Evolutionary conservation across 73 alveolate species (phyloP), one percentile per base, ranked within the genome.

Genomic region (Effrenium voratum): DNA sequence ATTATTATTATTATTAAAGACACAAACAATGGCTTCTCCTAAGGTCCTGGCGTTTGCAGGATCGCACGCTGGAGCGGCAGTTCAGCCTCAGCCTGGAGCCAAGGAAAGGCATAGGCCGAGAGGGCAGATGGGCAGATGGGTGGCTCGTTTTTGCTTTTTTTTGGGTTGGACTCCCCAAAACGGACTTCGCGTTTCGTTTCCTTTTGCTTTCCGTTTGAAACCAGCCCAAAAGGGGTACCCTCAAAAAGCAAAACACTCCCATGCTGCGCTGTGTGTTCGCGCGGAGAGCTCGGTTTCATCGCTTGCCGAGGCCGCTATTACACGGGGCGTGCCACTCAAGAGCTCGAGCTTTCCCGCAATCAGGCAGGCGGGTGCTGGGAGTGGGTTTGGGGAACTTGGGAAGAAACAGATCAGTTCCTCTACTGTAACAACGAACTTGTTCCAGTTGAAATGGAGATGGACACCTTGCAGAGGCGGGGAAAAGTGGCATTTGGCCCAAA

Each of bases 1-100:
- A 24, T 81, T 28, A 30, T 40, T 4, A 72, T 5, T 4, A 46
- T 28, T 52, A 19, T 19, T 12, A 12, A 19, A 52, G 19, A 19
- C 63, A 52, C 8, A 52, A 52, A 8, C 8, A 19, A 19, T 19
- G 19, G 63, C 8, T 52, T 52, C 5, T 13, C 12, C 72, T 22
- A 26, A 86, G 94, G 94, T 86, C 94, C 79, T 86, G 94, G 94
- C 94, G 94, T 3, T 44, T 86, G 66, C 94, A 86, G 82, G 94
- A 86, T 60, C 94, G 94, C 47, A 86, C 94, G 41, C 44, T 86
- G 83, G 94, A 86, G 94, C 63, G 83, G 83, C 94, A 86, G 94
- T 86, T 86, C 59, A 86, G 94, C 47, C 82, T 86, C 83, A 86
- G 94, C 68, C 41, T 32, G 88, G 63, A 5, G 8, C 63, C 19